A percentile compares a stretch with the other conserved stretches of the same genome.
Conservation (phyloP, 108 stramenopile species). For the Nitzschia sp. region DNA sequence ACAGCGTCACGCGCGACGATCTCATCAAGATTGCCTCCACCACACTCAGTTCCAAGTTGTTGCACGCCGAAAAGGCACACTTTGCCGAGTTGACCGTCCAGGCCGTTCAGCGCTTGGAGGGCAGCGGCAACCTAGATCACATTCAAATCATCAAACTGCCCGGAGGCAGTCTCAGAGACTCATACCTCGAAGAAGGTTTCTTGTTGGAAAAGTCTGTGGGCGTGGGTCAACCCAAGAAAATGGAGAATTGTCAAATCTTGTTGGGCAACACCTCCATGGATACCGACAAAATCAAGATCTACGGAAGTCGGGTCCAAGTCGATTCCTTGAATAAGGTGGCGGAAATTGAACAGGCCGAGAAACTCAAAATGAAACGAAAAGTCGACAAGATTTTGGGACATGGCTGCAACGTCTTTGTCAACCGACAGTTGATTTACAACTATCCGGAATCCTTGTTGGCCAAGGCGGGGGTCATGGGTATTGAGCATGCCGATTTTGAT, state of each 20-base stretch:
- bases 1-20: conserved; percentile 78
- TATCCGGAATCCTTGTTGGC: conserved; percentile 97
- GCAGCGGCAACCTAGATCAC: conserved; percentile 92
- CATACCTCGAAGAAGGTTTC: conserved; percentile 98
- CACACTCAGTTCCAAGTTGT: conserved; percentile 94
- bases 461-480: conserved; percentile 94
- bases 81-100: conserved; percentile 97
- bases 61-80: conserved; percentile 95
- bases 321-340: conserved; percentile 96
- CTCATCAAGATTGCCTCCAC: conserved; percentile 94
- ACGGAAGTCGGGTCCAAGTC: conserved; percentile 97
- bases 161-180: conserved; percentile 92
- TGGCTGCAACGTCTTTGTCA: conserved; percentile 98
- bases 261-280: conserved; percentile 99
- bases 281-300: conserved; percentile 99
- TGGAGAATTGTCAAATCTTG: conserved; percentile 97
- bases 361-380: conserved; percentile 97
- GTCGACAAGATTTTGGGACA: conserved; percentile 96
- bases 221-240: conserved; percentile 92
- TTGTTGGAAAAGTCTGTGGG: conserved; percentile 95
- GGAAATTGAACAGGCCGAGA: conserved; percentile 99
- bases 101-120: conserved; percentile 93
- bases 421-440: conserved; percentile 99
- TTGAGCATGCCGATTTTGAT: conserved; percentile 99
- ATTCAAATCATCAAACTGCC: conserved; percentile 97